phyloP scores from a whole-genome alignment of 2,329 filamentous ascomycete genomes.

The Talaromyces sp. region DNA sequence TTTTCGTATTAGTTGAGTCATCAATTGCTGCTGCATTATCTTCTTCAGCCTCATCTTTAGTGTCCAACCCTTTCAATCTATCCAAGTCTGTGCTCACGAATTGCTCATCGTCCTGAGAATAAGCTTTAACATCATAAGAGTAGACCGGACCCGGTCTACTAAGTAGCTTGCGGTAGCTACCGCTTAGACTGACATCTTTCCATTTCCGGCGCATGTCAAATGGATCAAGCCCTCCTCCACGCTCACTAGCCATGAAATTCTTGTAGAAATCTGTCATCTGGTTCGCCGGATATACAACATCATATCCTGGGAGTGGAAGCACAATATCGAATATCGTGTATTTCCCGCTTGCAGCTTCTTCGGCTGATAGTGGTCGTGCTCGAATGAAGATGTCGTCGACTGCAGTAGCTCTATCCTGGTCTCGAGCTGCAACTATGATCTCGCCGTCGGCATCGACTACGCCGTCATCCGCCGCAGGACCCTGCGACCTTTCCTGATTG shows the following conservation, averaged over 20 bases:
- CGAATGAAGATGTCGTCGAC: conserved; percentile 57
- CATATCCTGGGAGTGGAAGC: conserved; percentile 85
- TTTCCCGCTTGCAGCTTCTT: conserved; percentile 70
- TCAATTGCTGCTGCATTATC: conserved; percentile 2
- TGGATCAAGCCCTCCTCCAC: conserved; percentile 75
- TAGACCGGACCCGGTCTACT: conserved; percentile 62
- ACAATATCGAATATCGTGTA: conserved; percentile 86
- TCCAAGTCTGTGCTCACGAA: conserved; percentile 86
- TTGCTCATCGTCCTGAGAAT: conserved; percentile 65
- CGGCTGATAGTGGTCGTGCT: conserved; percentile 66
- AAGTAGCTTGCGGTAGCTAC: conserved; percentile 81
- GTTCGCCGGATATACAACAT: conserved; percentile 81
- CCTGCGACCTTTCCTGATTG: conserved; percentile 40
- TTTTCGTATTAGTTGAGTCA: conserved; percentile 39
- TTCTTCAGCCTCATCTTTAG: conserved; percentile 23
- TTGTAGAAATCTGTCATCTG: conserved; percentile 77
- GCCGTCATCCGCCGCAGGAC: conserved; percentile 41
- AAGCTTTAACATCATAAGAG: conserved; percentile 64
- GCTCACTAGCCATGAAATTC: conserved; percentile 74
- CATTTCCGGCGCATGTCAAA: conserved; percentile 79
- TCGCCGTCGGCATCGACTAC: conserved; percentile 58
- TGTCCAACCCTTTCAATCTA: conserved; percentile 47
- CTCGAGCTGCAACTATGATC: conserved; percentile 58
- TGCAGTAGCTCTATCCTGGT: conserved; percentile 51
- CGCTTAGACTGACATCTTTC: conserved; percentile 82